phyloP scores from a whole-genome alignment of 2,329 filamentous ascomycete genomes.

The Phaeosphaeriaceae sp. region DNA sequence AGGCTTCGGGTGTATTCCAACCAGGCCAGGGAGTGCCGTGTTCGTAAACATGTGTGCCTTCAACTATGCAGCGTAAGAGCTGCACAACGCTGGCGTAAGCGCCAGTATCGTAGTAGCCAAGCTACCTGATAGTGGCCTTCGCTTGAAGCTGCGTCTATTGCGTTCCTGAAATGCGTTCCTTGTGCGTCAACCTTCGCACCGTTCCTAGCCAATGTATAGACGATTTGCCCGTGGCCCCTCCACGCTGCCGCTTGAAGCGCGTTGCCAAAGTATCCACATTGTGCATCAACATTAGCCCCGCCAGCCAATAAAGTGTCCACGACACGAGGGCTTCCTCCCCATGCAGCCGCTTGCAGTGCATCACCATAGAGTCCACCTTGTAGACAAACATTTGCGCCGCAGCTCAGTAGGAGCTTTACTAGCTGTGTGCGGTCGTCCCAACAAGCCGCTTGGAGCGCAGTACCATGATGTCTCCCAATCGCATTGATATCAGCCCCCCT shows the following conservation, averaged over 20 bases:
- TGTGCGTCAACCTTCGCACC: background rate
- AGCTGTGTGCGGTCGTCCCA: background rate
- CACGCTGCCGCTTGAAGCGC: background rate
- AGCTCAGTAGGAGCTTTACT: background rate
- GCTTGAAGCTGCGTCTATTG: background rate
- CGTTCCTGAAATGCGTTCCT: background rate
- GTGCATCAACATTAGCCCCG: background rate
- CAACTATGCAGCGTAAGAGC: too few species aligned
- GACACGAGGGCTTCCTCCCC: background rate
- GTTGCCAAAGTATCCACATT: background rate
- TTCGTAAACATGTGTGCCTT: too few species aligned
- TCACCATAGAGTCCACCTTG: background rate
- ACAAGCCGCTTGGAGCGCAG: slow-evolving; percentile 2
- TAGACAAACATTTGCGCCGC: background rate
- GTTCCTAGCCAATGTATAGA: background rate
- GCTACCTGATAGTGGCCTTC: background rate
- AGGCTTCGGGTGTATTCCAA: too few species aligned
- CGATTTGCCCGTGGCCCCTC: background rate
- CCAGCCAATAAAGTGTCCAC: background rate
- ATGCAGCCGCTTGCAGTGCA: background rate
- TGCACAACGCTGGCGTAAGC: background rate
- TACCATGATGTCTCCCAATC: background rate
- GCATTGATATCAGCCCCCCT: background rate
- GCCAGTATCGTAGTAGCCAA: background rate
- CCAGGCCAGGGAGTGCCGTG: too few species aligned